Evolutionary conservation across 768 basidiomycete genomes (phyloP).

Genomic region (Lentinula sp.): DNA sequence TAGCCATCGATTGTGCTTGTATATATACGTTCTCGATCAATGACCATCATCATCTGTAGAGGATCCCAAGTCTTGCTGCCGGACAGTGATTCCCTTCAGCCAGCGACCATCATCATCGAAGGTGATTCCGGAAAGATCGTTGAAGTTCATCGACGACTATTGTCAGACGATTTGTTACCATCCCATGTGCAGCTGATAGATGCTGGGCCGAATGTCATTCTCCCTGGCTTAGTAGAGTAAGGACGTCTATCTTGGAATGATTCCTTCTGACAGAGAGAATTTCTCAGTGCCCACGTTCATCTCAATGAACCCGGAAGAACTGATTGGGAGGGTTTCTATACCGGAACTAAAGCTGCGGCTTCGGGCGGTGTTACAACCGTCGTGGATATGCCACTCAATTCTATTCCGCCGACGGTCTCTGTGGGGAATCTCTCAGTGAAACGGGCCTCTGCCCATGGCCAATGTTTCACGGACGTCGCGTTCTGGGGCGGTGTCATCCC

Average conservation of each 20-base stretch:
- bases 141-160: slow-evolving; percentile 32
- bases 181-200: slow-evolving; percentile 41
- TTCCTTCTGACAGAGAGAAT: not conserved
- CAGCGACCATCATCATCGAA: slow-evolving; percentile 66
- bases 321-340: slow-evolving; percentile 91
- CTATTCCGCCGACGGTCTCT: slow-evolving; percentile 93
- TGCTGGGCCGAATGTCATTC: slow-evolving; percentile 49
- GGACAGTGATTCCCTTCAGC: slow-evolving; percentile 35
- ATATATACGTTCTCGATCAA: not conserved
- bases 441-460: slow-evolving; percentile 59
- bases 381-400: slow-evolving; percentile 98
- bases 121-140: slow-evolving; percentile 53
- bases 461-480: slow-evolving; percentile 77
- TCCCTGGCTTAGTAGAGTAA: slow-evolving; percentile 82
- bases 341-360: slow-evolving; percentile 85
- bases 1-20: not conserved
- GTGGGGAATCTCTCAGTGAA: slow-evolving; percentile 70
- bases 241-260: slow-evolving; percentile 13
- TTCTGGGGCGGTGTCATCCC: slow-evolving; percentile 97
- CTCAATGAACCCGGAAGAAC: slow-evolving; percentile 92
- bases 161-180: slow-evolving; percentile 22
- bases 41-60: slow-evolving; percentile 33
- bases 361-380: slow-evolving; percentile 95
- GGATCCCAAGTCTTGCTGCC: slow-evolving; percentile 57
- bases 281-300: slow-evolving; percentile 79